Base-by-base conservation (phyloP, 345 rosid species). In the Populus tremula region DNA sequence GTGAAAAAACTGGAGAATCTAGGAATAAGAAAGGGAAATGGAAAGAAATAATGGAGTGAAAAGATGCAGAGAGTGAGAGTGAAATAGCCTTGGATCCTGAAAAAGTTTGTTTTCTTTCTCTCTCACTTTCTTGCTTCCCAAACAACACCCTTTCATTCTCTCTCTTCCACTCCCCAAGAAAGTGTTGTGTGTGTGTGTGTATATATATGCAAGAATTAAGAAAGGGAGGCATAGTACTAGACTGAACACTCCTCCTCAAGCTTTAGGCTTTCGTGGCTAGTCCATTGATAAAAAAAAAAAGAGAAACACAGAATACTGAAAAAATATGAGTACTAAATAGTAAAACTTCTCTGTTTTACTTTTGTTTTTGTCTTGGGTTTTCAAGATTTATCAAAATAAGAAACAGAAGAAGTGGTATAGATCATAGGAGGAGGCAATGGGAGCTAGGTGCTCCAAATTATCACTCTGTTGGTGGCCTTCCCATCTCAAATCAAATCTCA, bases 381-480 rank as follows among this genome's bases (percentile, higher is more conserved):
- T 78, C 27, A 18, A 27, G 31, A 47, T 43, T 47, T 59, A 33
- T 77, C 20, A 5, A 53, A 53, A 53, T 23, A 53, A 53, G 59
- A 53, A 53, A 53, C 59, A 53, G 23, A 20, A 53, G 59, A 17
- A 53, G 59, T 53, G 9, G n/a, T 53, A 7, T 53, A 53, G 59
- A 53, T 69, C 50, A 17, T 74, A 59, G 70, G 38, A 67, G 25
- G 65, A 14, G 27, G 67, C 61, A 88, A 94, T 94, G 98, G 98
- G 97, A 87, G 88, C 83, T 87, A 89, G 94, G 72, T 94, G 97
- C 94, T 94, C 98, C 85, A 94, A 90, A 83, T 76, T 90, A 72
- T 91, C 98, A 63, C 85, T 92, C 75, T 94, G 98, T 78, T 92
- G 91, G 92, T 94, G 93, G 94, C 91, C 95, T 71, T 83, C 90